Evolutionary conservation across 495 filamentous ascomycete species (phyloP).

Genomic region (Hypomontagnella monticulosa): DNA sequence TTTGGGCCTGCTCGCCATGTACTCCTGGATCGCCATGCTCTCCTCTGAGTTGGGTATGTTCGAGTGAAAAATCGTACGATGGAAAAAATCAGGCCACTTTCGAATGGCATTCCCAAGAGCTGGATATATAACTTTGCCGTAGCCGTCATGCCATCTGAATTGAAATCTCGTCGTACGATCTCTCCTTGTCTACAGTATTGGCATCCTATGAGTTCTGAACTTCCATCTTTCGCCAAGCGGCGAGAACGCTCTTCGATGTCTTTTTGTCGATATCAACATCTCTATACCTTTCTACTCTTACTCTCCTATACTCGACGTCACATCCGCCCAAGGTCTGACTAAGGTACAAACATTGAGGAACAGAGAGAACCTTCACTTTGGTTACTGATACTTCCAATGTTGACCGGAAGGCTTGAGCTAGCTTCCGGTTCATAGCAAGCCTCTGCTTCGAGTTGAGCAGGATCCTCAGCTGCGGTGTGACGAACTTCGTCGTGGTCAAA

Average conservation of each 20-base stretch:
- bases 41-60: conserved; percentile 23
- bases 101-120: conserved; percentile 24
- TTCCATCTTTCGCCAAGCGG: conserved; percentile 20
- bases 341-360: neutral
- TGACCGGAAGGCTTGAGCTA: no score
- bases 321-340: neutral
- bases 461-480: neutral
- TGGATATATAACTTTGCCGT: conserved; percentile 38
- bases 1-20: conserved; percentile 18
- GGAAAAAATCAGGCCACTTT: conserved; percentile 41
- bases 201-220: conserved; percentile 1
- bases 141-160: conserved; percentile 34
- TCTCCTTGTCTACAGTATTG: conserved; percentile 18
- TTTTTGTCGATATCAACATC: conserved; percentile 3
- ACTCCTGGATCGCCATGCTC: conserved; percentile 29
- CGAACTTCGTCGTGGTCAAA: conserved; percentile 15
- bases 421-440: neutral
- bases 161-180: conserved; percentile 36
- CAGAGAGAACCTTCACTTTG: neutral
- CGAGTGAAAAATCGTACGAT: conserved; percentile 36
- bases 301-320: conserved; percentile 7
- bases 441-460: neutral
- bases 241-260: conserved; percentile 4
- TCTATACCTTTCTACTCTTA: neutral
- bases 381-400: no score